Evolutionary conservation across 345 rosid species (phyloP).

Genomic region (Euphorbia peplus): DNA sequence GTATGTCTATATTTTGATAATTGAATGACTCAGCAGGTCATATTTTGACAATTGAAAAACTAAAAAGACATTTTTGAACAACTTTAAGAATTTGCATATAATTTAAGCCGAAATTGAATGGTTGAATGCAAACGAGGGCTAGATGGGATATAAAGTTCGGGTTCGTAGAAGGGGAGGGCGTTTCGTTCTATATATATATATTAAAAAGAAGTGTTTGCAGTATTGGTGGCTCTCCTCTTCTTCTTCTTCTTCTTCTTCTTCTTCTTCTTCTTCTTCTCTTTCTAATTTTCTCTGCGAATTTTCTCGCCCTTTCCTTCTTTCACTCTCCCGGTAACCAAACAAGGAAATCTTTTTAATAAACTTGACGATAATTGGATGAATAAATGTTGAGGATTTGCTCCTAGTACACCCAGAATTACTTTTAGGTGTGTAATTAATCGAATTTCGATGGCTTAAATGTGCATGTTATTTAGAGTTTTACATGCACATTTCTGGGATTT

Average conservation of each 20-base stretch:
- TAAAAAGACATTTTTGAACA: too few relatives aligned
- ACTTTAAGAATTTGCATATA: too few relatives aligned
- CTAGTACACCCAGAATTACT: slow-evolving; percentile 3
- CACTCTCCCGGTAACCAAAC: slow-evolving; percentile 34
- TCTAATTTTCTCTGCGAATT: slow-evolving; percentile 24
- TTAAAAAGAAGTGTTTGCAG: slow-evolving; percentile 17
- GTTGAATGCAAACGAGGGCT: slow-evolving; percentile 16
- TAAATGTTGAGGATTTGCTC: slow-evolving; percentile 33
- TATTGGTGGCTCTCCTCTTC: slow-evolving; percentile 6
- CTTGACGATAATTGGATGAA: slow-evolving; percentile 12
- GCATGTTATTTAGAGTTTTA: slow-evolving; percentile 10
- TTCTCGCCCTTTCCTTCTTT: slow-evolving; percentile 30
- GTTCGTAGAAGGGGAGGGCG: slow-evolving; percentile 15
- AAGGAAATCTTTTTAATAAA: slow-evolving; percentile 4
- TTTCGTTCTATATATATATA: slow-evolving; percentile 16
- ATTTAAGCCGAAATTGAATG: too few relatives aligned
- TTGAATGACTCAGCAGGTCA: too few relatives aligned
- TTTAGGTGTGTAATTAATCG: slow-evolving; percentile 26
- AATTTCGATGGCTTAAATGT: slow-evolving; percentile 1
- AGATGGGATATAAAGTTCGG: slow-evolving; percentile 17
- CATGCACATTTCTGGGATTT: slow-evolving; percentile 21
- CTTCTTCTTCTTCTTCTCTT: slow-evolving; percentile 6
- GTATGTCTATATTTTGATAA: too few relatives aligned
- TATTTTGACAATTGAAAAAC: too few relatives aligned
- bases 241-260: slow-evolving; percentile 4